Evolutionary conservation across 129 eudicot genomes (phyloP).

Genomic region (Glebionis coronaria): DNA sequence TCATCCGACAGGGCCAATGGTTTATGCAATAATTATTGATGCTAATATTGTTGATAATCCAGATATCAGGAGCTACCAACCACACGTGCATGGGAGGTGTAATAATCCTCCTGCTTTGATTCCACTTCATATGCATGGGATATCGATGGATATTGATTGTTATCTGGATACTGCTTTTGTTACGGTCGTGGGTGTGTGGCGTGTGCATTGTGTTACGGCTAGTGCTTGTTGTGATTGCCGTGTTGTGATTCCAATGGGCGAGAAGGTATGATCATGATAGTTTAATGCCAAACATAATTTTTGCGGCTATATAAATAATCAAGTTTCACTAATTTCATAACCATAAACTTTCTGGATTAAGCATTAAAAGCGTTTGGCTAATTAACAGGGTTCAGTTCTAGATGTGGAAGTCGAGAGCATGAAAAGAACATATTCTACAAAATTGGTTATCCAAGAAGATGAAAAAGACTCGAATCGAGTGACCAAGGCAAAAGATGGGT

Average conservation of each 20-base stretch:
- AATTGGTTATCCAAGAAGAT: conserved; percentile 33
- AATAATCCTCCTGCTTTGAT: conserved; percentile 79
- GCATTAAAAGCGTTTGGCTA: conserved; percentile 55
- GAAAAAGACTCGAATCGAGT: conserved; percentile 36
- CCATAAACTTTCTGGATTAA: conserved; percentile 1
- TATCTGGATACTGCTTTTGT: conserved; percentile 75
- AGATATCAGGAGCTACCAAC: conserved; percentile 89
- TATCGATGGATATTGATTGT: conserved; percentile 63
- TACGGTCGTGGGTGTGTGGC: conserved; percentile 64
- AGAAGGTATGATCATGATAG: conserved; percentile 46
- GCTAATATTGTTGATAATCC: conserved; percentile 83
- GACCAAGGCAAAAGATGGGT: conserved; percentile 53
- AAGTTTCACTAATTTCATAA: not conserved
- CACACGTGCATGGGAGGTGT: conserved; percentile 78
- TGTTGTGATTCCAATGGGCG: conserved; percentile 79
- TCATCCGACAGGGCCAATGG: conserved; percentile 69
- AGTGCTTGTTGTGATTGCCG: conserved; percentile 64
- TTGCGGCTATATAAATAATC: no score
- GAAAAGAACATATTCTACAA: conserved; percentile 45
- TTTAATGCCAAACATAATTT: not conserved
- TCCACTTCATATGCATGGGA: conserved; percentile 73
- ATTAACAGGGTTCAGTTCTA: conserved; percentile 89
- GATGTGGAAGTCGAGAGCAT: conserved; percentile 62
- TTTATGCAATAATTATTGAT: conserved; percentile 66
- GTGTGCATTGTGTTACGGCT: conserved; percentile 65